Evolutionary conservation across 2,329 filamentous ascomycete genomes (phyloP).

Genomic region (Madurella fahalii): DNA sequence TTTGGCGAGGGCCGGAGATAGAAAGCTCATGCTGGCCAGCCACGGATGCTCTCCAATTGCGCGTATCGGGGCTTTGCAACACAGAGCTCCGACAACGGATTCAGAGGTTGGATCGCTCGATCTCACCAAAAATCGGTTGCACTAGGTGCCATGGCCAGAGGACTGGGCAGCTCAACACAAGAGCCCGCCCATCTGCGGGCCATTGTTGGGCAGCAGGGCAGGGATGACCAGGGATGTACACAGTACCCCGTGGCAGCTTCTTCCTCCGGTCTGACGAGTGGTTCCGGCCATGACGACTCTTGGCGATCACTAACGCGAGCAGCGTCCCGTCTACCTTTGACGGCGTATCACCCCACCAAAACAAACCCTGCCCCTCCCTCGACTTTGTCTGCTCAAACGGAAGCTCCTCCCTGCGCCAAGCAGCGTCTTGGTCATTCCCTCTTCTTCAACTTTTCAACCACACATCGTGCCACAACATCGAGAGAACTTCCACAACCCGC

Average conservation of each 20-base stretch:
- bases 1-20: too few species aligned
- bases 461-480: constrained; percentile 3
- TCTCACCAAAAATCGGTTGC: background rate
- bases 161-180: background rate
- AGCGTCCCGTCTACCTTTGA: constrained; percentile 17
- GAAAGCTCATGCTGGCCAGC: too few species aligned
- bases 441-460: constrained; percentile 9
- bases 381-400: constrained; percentile 14
- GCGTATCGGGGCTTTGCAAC: background rate
- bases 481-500: constrained; percentile 12
- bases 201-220: background rate
- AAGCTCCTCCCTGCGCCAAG: constrained; percentile 18
- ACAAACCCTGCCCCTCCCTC: constrained; percentile 24
- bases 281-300: constrained; percentile 2
- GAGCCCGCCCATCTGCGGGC: background rate
- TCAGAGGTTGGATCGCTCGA: constrained; percentile 7
- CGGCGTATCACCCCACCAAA: constrained; percentile 26
- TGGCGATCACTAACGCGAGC: constrained; percentile 19
- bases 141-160: background rate
- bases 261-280: constrained; percentile 8
- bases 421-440: constrained; percentile 12
- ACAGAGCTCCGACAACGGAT: constrained; percentile 18
- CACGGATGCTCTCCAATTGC: too few species aligned
- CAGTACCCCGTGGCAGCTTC: background rate
- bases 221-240: constrained; percentile 6